Evolutionary conservation across 306 rosid species (phyloP), one percentile per base, ranked within the genome.

Genomic region (Argentina anserina): DNA sequence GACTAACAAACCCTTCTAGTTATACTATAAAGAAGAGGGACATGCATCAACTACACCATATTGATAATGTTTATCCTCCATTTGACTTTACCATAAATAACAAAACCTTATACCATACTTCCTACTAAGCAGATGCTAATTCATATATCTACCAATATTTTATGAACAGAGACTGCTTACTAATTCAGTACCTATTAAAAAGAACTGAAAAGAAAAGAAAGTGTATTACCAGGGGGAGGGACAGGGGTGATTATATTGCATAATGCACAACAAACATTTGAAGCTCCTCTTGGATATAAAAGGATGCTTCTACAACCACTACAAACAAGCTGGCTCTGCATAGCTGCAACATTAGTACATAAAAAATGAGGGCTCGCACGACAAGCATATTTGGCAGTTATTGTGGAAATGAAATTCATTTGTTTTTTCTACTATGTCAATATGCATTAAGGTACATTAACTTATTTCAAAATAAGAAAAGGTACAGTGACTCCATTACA

Each of bases 241-340:
- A 94, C 96, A 3, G 97, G 73, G 77, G 97, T 90, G 46, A 95
- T 75, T 69, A 92, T 62, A 75, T 75, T 91, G 90, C 99, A 95
- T 72, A 91, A 72, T 45, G 96, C 97, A 79, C 99, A 95, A 73
- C 99, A 91, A 70, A 95, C 97, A 83, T 91, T 91, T 53, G 97
- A 77, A 52, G 99, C 96, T 78, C 97, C 99, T 84, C 96, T 87
- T 34, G 97, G 97, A 78, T 91, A 95, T 58, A 95, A 96, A 83
- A 95, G 87, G 53, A 84, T 70, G 84, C 84, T 95, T 86, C 99
- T 85, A 81, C 97, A 95, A 72, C 99, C 97, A 71, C 74, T 87
- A 82, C 99, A 95, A 81, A 91, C 92, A 76, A 95, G 82, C 85
- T 91, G 99, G 82, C 90, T 92, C 93, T 91, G 99, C 99, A 95